phyloP scores from a whole-genome alignment of 345 rosid genomes.

The thale cress (Arabidopsis thaliana) region TAIR10.1 NC_003075.7:2034501-2035000 shows the following conservation, averaged over 20 bases:
- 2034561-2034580: slow-evolving; percentile 51
- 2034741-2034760: slow-evolving; percentile 50
- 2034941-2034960: slow-evolving; percentile 45
- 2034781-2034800: slow-evolving; percentile 42
- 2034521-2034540: slow-evolving; percentile 48
- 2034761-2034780: slow-evolving; percentile 10
- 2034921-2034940: slow-evolving; percentile 41
- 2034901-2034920: slow-evolving; percentile 1
- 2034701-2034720: slow-evolving; percentile 41
- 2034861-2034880: slow-evolving; percentile 47
- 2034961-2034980: not conserved
- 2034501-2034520: slow-evolving; percentile 53
- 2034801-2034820: slow-evolving; percentile 47
- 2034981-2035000: slow-evolving; percentile 31
- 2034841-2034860: slow-evolving; percentile 36
- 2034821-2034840: slow-evolving; percentile 35
- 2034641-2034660: slow-evolving; percentile 52
- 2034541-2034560: slow-evolving; percentile 50
- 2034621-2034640: slow-evolving; percentile 41
- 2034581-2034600: slow-evolving; percentile 50
- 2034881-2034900: slow-evolving; percentile 41
- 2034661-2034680: slow-evolving; percentile 51
- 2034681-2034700: slow-evolving; percentile 44
- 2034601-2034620: slow-evolving; percentile 50
- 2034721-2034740: slow-evolving; percentile 55